Percentiles rank a stretch among this genome's conserved stretches.
These are phyloP conservation scores for Cryptosporidium sp. DNA, from an alignment of 169 alveolate species.

Conservation along the genomic window DNA sequence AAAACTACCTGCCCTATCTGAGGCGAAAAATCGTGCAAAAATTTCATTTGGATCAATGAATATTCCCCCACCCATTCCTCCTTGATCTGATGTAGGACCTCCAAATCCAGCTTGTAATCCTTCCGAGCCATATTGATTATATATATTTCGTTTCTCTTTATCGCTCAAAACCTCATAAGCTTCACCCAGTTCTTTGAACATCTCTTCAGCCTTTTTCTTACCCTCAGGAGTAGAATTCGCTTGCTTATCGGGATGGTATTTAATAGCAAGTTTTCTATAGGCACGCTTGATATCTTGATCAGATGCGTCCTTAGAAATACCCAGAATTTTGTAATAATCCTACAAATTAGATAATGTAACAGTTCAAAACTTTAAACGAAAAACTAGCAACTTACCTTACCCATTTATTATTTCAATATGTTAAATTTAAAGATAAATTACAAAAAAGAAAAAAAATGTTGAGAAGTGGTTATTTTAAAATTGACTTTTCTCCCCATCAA, in stretches of 20 bases:
- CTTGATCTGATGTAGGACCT: slow-evolving; percentile 49
- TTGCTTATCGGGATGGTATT: slow-evolving; percentile 90
- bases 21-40: slow-evolving; percentile 85
- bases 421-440: not conserved
- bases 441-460: not conserved
- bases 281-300: slow-evolving; percentile 93
- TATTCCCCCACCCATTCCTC: slow-evolving; percentile 79
- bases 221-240: slow-evolving; percentile 80
- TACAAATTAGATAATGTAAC: not conserved
- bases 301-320: slow-evolving; percentile 83
- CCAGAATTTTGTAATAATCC: slow-evolving; percentile 82
- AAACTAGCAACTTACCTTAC: slow-evolving; percentile 20
- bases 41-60: slow-evolving; percentile 88
- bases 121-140: slow-evolving; percentile 81
- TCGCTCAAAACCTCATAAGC: slow-evolving; percentile 84
- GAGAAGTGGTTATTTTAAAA: not conserved
- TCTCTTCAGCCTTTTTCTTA: slow-evolving; percentile 69
- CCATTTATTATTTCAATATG: slow-evolving; percentile 42
- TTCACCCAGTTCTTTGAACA: slow-evolving; percentile 73
- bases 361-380: not conserved
- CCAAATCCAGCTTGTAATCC: slow-evolving; percentile 80
- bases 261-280: slow-evolving; percentile 85
- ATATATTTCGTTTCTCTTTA: slow-evolving; percentile 81
- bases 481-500: slow-evolving; percentile 29
- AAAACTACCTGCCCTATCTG: slow-evolving; percentile 83